Conservation (phyloP, 2,329 filamentous ascomycete genomes). For the Neofusicoccum cordaticola region DNA sequence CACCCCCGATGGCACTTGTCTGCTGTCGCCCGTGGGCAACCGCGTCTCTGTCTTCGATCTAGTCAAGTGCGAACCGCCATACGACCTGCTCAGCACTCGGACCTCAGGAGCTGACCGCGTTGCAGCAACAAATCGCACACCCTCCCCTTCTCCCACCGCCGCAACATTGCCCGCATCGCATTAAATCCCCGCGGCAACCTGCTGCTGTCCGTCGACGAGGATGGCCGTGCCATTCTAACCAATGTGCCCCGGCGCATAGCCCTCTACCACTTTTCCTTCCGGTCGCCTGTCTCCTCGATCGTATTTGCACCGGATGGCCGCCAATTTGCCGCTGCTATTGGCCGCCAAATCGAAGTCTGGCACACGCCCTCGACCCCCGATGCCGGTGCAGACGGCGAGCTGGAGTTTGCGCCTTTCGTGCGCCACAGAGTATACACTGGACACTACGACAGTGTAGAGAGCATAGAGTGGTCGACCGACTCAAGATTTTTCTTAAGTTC, state of each 20-base stretch:
- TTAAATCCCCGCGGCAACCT: slow-evolving; percentile 89
- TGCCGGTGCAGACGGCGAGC: slow-evolving; percentile 70
- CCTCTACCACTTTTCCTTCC: slow-evolving; percentile 95
- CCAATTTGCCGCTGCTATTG: slow-evolving; percentile 85
- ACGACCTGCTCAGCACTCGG: not conserved
- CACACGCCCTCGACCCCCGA: slow-evolving; percentile 89
- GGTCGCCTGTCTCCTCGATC: slow-evolving; percentile 74
- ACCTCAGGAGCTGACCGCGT: not conserved
- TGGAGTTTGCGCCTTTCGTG: slow-evolving; percentile 95
- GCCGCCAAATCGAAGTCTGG: slow-evolving; percentile 90
- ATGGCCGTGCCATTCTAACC: slow-evolving; percentile 89
- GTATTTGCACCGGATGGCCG: slow-evolving; percentile 88
- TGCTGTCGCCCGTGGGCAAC: slow-evolving; percentile 96
- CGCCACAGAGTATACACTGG: slow-evolving; percentile 80
- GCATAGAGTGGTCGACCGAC: slow-evolving; percentile 93
- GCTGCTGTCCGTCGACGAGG: slow-evolving; percentile 87
- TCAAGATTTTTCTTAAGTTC: slow-evolving; percentile 92
- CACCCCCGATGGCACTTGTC: slow-evolving; percentile 90
- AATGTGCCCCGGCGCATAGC: slow-evolving; percentile 82
- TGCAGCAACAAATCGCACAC: slow-evolving; percentile 81
- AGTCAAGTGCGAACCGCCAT: slow-evolving; percentile 67
- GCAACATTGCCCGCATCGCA: slow-evolving; percentile 85
- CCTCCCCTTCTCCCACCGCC: slow-evolving; percentile 86
- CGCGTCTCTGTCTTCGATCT: slow-evolving; percentile 94
- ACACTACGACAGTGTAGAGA: slow-evolving; percentile 82